phyloP scores from a whole-genome alignment of 495 filamentous ascomycete genomes.

The Penicillium desertorum region DNA sequence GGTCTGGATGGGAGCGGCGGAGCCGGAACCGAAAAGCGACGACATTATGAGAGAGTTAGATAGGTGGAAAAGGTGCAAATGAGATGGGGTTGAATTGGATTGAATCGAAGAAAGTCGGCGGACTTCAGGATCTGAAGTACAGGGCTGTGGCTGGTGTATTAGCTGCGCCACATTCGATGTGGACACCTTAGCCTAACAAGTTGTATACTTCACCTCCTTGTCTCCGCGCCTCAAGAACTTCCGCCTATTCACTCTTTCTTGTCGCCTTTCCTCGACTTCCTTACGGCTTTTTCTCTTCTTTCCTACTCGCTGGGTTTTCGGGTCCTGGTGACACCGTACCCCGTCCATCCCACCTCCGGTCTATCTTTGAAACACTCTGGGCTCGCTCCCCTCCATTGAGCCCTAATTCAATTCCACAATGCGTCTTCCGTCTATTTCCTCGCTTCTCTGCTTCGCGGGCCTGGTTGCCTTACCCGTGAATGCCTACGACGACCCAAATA shows the following conservation, averaged over 20 bases:
- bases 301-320: slow-evolving; percentile 19
- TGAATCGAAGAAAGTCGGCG: slow-evolving; percentile 14
- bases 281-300: slow-evolving; percentile 16
- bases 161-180: slow-evolving; percentile 36
- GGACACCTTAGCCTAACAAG: slow-evolving; percentile 34
- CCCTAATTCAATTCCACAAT: slow-evolving; percentile 29
- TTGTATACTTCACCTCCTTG: slow-evolving; percentile 21
- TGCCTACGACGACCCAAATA: slow-evolving; percentile 42
- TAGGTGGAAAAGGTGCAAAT: slow-evolving; percentile 4
- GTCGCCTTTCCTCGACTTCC: slow-evolving; percentile 13
- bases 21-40: slow-evolving; percentile 36
- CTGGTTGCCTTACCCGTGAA: slow-evolving; percentile 33
- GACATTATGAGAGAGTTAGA: slow-evolving; percentile 34
- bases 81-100: slow-evolving; percentile 2
- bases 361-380: slow-evolving; percentile 26
- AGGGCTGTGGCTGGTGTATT: slow-evolving; percentile 27
- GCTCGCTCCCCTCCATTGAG: slow-evolving; percentile 23
- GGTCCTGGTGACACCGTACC: slow-evolving; percentile 35
- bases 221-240: slow-evolving; percentile 11
- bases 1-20: slow-evolving; percentile 39
- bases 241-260: slow-evolving; percentile 23
- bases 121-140: slow-evolving; percentile 14
- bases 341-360: slow-evolving; percentile 24
- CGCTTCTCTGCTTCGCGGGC: slow-evolving; percentile 41
- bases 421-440: slow-evolving; percentile 43